A percentile compares a stretch with the other conserved stretches of the same genome.
phyloP scores from a whole-genome alignment of 208 protist species.

The Endotrypanum monterogeii region DNA sequence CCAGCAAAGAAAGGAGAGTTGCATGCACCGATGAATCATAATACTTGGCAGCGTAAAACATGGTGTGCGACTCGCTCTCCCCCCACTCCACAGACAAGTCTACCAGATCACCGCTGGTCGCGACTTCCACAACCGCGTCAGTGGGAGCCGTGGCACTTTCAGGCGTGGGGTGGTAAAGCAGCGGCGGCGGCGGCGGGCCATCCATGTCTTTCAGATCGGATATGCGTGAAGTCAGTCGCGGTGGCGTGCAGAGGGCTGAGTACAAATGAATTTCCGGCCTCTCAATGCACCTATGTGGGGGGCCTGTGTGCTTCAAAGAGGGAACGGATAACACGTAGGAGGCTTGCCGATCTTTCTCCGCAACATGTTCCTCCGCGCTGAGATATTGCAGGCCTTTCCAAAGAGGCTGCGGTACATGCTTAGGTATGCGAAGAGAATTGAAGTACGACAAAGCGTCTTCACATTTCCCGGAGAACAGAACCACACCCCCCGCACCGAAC shows the following conservation, averaged over 20 bases:
- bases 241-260: constrained; percentile 25
- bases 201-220: constrained; percentile 5
- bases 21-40: constrained; percentile 44
- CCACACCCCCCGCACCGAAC: constrained; percentile 36
- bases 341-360: neutral
- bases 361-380: neutral
- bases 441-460: constrained; percentile 42
- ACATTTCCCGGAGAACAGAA: constrained; percentile 54
- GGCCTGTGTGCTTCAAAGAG: neutral
- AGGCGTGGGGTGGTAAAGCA: constrained; percentile 1
- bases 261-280: constrained; percentile 9
- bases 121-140: constrained; percentile 23
- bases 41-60: constrained; percentile 65
- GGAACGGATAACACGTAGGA: neutral
- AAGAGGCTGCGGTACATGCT: constrained; percentile 10
- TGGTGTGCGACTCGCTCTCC: constrained; percentile 49
- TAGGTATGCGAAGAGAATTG: constrained; percentile 44
- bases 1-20: constrained; percentile 25
- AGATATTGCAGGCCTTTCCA: constrained; percentile 18
- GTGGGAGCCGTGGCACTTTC: neutral
- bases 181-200: constrained; percentile 3
- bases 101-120: constrained; percentile 34
- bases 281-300: neutral
- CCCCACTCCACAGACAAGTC: constrained; percentile 61
- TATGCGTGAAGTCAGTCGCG: constrained; percentile 24